Evolutionary conservation across 805 yeast genomes (phyloP).

Genomic region (Sugiyamaella qingdaonensis): DNA sequence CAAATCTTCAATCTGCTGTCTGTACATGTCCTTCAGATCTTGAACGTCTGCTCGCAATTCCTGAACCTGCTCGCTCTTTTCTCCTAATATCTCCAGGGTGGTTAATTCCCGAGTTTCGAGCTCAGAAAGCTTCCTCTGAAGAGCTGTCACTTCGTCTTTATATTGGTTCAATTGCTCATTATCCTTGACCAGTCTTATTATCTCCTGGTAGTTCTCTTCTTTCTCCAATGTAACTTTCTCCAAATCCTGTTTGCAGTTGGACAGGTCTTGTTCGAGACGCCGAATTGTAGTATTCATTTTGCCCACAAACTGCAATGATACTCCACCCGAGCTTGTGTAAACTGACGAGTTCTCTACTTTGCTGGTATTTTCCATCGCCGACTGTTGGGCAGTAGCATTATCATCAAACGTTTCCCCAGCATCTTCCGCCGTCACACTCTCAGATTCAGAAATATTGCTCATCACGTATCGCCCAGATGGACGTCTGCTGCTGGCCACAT

Average conservation of each 20-base stretch:
- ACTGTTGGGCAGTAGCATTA: slow-evolving; percentile 6
- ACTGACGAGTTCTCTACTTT: slow-evolving; percentile 14
- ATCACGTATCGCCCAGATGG: not conserved
- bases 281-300: slow-evolving; percentile 74
- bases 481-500: not conserved
- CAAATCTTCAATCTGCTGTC: slow-evolving; percentile 83
- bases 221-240: slow-evolving; percentile 52
- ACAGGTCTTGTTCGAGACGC: slow-evolving; percentile 72
- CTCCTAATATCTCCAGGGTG: slow-evolving; percentile 71
- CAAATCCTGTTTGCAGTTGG: slow-evolving; percentile 60
- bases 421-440: slow-evolving; percentile 1
- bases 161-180: slow-evolving; percentile 43
- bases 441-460: not conserved
- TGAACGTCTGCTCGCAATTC: slow-evolving; percentile 84
- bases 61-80: slow-evolving; percentile 77
- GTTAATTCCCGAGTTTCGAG: slow-evolving; percentile 48
- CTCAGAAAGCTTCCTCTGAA: slow-evolving; percentile 34
- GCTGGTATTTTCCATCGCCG: slow-evolving; percentile 3
- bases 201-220: slow-evolving; percentile 62
- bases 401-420: slow-evolving; percentile 9
- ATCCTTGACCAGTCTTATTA: slow-evolving; percentile 54
- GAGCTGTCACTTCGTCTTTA: slow-evolving; percentile 33
- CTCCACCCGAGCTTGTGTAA: slow-evolving; percentile 26
- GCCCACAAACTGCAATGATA: slow-evolving; percentile 59
- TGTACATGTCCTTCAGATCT: slow-evolving; percentile 81